Percentiles rank a stretch among this genome's conserved stretches.
Evolutionary conservation across 2,329 filamentous ascomycete genomes (phyloP).

Genomic region (Apiospora phragmitis): DNA sequence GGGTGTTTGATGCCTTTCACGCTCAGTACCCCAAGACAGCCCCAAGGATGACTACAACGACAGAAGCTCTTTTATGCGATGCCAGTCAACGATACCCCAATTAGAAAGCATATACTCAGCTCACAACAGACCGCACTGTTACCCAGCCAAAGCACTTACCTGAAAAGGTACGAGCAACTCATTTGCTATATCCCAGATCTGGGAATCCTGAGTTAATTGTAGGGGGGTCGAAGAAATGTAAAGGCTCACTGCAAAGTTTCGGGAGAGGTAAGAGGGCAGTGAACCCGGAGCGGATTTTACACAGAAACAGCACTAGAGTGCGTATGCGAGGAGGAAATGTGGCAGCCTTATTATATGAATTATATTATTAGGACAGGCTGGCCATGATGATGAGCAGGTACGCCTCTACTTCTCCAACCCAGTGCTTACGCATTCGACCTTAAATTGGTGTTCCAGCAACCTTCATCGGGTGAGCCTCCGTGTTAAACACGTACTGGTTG

Average conservation of each 20-base stretch:
- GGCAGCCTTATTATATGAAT: not conserved
- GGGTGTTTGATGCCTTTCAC: not conserved
- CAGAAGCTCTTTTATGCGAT: not conserved
- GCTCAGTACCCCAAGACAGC: not conserved
- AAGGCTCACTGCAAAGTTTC: not conserved
- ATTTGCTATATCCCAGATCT: too few relatives aligned
- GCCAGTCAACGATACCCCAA: too few relatives aligned
- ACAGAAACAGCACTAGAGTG: not conserved
- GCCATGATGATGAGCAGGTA: not conserved
- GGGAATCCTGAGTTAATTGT: too few relatives aligned
- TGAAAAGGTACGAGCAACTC: too few relatives aligned
- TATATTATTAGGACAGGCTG: not conserved
- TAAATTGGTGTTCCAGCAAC: slow-evolving; percentile 26
- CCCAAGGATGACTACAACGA: not conserved
- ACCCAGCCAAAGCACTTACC: not conserved
- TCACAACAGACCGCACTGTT: not conserved
- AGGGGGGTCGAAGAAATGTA: not conserved
- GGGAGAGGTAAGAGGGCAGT: not conserved
- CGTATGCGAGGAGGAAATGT: not conserved
- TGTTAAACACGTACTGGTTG: slow-evolving; percentile 57
- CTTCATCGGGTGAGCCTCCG: slow-evolving; percentile 36
- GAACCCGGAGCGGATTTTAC: not conserved
- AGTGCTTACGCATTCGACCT: not conserved
- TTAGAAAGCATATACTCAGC: too few relatives aligned
- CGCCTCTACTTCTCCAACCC: not conserved